Percentiles rank a stretch among this genome's conserved stretches.
Evolutionary conservation across 352 stramenopile genomes (phyloP).

Genomic region (Blastocystis hominis): DNA sequence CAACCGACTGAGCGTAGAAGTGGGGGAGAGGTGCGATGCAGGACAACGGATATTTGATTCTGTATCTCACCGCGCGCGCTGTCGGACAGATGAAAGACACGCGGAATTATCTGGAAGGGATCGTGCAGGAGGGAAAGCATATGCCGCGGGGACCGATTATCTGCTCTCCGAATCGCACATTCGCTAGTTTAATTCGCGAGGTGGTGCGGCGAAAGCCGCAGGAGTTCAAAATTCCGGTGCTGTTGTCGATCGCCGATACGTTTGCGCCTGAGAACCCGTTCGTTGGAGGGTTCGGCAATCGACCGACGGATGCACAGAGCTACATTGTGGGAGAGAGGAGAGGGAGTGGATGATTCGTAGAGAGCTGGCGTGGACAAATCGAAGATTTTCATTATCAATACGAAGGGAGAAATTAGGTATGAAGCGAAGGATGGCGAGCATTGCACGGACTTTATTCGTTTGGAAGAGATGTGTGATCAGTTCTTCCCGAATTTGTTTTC

Average conservation of each 20-base stretch:
- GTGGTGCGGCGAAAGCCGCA: slow-evolving; percentile 46
- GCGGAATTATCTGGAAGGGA: slow-evolving; percentile 44
- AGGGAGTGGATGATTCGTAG: neutral
- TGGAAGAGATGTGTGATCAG: neutral
- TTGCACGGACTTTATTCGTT: slow-evolving; percentile 3
- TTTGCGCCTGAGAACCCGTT: neutral
- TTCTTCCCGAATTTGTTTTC: slow-evolving; percentile 7
- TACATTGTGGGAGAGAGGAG: neutral
- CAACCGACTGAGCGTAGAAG: neutral
- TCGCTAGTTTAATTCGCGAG: slow-evolving; percentile 53
- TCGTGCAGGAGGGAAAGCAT: slow-evolving; percentile 37
- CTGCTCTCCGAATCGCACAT: slow-evolving; percentile 36
- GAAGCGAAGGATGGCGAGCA: neutral
- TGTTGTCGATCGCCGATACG: slow-evolving; percentile 26
- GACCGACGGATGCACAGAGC: slow-evolving; percentile 38
- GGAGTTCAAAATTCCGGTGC: slow-evolving; percentile 52
- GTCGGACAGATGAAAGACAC: slow-evolving; percentile 58
- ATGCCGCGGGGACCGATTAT: slow-evolving; percentile 54
- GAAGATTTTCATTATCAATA: slow-evolving; percentile 56
- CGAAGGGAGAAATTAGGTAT: slow-evolving; percentile 45
- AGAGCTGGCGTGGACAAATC: slow-evolving; percentile 27
- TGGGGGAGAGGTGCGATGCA: neutral
- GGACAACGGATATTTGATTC: slow-evolving; percentile 38
- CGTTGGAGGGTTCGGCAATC: slow-evolving; percentile 35
- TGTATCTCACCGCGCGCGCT: slow-evolving; percentile 51